Evolutionary conservation across 805 yeast genomes (phyloP).

Genomic region (Debaryomyces castellii): DNA sequence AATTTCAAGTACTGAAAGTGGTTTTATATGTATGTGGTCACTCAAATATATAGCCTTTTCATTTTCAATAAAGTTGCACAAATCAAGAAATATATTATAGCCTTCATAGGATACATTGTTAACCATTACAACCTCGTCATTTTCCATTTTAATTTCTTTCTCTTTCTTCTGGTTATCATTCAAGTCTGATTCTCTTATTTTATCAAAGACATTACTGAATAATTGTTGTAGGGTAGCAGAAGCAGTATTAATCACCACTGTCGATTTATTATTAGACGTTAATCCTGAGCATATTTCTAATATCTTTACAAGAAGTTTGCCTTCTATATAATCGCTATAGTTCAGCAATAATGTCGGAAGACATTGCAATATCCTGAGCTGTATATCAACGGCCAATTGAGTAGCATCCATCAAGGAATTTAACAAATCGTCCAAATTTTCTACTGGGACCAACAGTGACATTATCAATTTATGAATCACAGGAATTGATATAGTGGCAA

Average conservation of each 20-base stretch:
- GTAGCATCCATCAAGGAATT: conserved; percentile 73
- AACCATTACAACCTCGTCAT: conserved; percentile 41
- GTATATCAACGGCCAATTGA: conserved; percentile 75
- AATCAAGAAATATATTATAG: conserved; percentile 64
- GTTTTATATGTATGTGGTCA: conserved; percentile 53
- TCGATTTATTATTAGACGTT: conserved; percentile 64
- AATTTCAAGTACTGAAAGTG: conserved; percentile 71
- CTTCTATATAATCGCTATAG: conserved; percentile 57
- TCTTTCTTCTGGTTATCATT: conserved; percentile 2
- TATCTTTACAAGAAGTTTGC: conserved; percentile 54
- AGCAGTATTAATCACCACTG: conserved; percentile 85
- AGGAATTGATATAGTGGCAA: conserved; percentile 70
- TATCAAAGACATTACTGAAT: conserved; percentile 74
- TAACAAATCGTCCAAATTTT: conserved; percentile 54
- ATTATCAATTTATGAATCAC: conserved; percentile 63
- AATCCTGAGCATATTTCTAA: conserved; percentile 70
- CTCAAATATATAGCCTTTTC: conserved; percentile 56
- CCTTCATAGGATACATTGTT: conserved; percentile 66
- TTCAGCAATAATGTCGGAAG: conserved; percentile 72
- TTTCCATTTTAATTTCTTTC: conserved; percentile 36
- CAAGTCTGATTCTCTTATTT: conserved; percentile 33
- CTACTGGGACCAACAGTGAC: conserved; percentile 52
- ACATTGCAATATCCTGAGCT: conserved; percentile 80
- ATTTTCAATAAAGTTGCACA: conserved; percentile 65
- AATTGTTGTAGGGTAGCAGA: conserved; percentile 91